A percentile compares a stretch with the other conserved stretches of the same genome.
Evolutionary conservation across 208 protist species (phyloP).

Genomic region (Spironucleus salmonicida): DNA sequence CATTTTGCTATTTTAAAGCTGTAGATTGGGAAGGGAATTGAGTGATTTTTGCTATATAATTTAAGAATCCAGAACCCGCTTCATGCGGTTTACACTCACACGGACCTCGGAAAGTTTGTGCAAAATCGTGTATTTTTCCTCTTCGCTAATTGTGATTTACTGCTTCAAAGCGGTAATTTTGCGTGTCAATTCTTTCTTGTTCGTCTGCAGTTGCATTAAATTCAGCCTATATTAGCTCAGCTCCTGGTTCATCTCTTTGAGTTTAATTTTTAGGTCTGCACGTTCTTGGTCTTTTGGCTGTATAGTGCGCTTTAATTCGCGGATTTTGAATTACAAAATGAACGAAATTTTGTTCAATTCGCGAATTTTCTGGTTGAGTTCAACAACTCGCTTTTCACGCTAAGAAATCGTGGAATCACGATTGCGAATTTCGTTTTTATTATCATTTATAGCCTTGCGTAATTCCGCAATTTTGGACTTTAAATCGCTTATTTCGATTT

Average conservation of each 20-base stretch:
- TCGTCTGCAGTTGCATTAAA: background rate
- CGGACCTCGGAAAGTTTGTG: too few relatives aligned
- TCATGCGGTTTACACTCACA: too few relatives aligned
- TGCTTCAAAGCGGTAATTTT: background rate
- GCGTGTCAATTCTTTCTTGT: constrained; percentile 3
- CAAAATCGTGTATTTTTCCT: too few relatives aligned
- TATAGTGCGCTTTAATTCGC: background rate
- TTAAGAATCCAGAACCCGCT: too few relatives aligned
- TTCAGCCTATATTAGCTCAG: background rate
- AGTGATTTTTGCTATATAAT: too few relatives aligned
- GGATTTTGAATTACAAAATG: constrained; percentile 9
- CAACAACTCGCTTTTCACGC: background rate
- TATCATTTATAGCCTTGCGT: background rate
- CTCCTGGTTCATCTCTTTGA: constrained; percentile 30
- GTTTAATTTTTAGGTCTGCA: background rate
- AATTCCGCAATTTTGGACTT: background rate
- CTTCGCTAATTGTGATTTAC: too few relatives aligned
- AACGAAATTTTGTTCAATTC: constrained; percentile 14
- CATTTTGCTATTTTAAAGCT: too few relatives aligned
- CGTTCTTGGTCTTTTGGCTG: background rate
- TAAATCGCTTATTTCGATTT: background rate
- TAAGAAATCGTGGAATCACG: constrained; percentile 16
- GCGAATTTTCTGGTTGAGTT: constrained; percentile 5
- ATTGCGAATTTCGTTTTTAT: background rate
- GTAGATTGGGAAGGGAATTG: too few relatives aligned